Percentiles rank a stretch among this genome's conserved stretches.
Evolutionary conservation across 2,329 filamentous ascomycete genomes (phyloP).

Genomic region (Cercospora sp.): DNA sequence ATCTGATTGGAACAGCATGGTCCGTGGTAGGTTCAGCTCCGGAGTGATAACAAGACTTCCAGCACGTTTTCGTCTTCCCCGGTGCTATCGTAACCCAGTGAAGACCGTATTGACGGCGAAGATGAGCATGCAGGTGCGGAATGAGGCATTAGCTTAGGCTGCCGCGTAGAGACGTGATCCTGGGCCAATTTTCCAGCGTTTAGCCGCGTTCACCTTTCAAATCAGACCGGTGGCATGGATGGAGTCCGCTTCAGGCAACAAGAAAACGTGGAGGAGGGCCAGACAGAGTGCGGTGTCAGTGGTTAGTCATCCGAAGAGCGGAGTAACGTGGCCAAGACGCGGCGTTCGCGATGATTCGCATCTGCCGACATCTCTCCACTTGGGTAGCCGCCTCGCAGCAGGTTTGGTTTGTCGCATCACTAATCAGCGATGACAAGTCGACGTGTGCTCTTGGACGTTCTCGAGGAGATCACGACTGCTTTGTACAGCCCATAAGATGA

Average conservation of each 20-base stretch:
- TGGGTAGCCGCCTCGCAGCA: neutral
- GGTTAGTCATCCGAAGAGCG: conserved; percentile 1
- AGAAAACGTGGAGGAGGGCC: neutral
- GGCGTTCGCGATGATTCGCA: conserved; percentile 3
- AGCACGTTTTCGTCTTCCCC: neutral
- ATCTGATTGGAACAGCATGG: neutral
- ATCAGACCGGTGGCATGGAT: neutral
- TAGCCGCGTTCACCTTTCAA: neutral
- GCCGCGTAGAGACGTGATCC: neutral
- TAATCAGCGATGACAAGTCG: neutral
- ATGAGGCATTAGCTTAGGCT: conserved; percentile 4
- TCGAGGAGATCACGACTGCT: neutral
- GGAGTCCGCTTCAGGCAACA: neutral
- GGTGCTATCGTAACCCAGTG: neutral
- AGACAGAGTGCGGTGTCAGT: neutral
- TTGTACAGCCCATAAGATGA: neutral
- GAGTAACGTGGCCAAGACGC: neutral
- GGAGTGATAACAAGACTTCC: neutral
- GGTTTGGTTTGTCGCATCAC: neutral
- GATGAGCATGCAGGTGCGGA: neutral
- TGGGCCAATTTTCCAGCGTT: neutral
- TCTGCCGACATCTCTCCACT: neutral
- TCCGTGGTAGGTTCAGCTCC: neutral
- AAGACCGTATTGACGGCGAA: neutral
- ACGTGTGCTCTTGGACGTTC: neutral